phyloP scores from a whole-genome alignment of 768 basidiomycete species.

The Collybia nuda region DNA sequence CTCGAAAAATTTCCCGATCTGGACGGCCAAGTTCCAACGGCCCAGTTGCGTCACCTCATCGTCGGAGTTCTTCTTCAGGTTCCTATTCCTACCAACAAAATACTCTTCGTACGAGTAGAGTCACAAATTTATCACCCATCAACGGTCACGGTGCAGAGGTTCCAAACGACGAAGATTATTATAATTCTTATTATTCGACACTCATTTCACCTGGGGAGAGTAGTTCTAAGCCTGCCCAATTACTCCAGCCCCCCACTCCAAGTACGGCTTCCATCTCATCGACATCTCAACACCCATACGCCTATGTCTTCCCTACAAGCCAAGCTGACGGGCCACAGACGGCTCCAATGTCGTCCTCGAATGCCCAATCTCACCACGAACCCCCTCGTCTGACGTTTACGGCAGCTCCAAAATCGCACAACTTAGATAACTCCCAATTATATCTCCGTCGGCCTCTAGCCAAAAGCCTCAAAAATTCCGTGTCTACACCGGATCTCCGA shows the following conservation, averaged over 20 bases:
- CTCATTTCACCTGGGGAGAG: conserved; percentile 15
- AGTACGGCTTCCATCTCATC: conserved; percentile 19
- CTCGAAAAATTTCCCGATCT: conserved; percentile 3
- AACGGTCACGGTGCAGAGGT: background rate
- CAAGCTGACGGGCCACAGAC: conserved; percentile 8
- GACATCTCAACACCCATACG: conserved; percentile 49
- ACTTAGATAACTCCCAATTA: conserved; percentile 1
- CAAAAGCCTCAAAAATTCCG: conserved; percentile 48
- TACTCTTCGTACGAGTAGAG: background rate
- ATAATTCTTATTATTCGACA: conserved; percentile 50
- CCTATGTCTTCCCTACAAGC: conserved; percentile 33
- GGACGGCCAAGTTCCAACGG: background rate
- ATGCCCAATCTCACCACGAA: conserved; percentile 15
- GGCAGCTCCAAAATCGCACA: conserved; percentile 19
- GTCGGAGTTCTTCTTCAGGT: conserved; percentile 15
- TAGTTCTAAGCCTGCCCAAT: conserved; percentile 1
- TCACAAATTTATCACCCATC: background rate
- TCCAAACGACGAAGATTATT: conserved; percentile 44
- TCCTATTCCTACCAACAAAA: conserved; percentile 6
- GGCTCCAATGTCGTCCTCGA: conserved; percentile 12
- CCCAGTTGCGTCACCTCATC: conserved; percentile 3
- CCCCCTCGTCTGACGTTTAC: conserved; percentile 28
- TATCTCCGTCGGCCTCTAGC: conserved; percentile 2
- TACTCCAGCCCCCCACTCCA: conserved; percentile 6
- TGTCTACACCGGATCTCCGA: conserved; percentile 68